Conservation (phyloP, 768 basidiomycete genomes). For the Phylloporus sp. region DNA sequence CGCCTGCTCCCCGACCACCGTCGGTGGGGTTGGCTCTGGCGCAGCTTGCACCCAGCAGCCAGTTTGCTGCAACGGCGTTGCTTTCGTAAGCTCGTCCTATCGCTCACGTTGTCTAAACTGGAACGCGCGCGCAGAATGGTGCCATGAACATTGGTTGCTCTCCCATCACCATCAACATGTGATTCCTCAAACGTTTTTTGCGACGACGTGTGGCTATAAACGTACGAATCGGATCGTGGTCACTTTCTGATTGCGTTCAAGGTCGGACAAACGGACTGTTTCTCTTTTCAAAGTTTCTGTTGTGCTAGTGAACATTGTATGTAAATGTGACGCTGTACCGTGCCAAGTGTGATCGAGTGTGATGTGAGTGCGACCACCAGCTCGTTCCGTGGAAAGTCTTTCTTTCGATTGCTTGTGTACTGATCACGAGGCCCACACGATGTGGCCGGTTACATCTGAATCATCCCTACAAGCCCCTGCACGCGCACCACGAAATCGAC, state of each 20-base stretch:
- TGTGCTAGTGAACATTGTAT: too few species aligned
- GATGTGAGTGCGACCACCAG: too few species aligned
- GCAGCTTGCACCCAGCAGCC: background rate
- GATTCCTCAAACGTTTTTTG: background rate
- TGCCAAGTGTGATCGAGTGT: too few species aligned
- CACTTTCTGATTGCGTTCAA: background rate
- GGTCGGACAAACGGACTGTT: too few species aligned
- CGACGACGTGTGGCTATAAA: background rate
- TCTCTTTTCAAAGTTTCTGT: too few species aligned
- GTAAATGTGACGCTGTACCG: too few species aligned
- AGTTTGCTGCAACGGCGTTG: constrained; percentile 2
- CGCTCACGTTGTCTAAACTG: background rate
- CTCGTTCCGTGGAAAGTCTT: too few species aligned
- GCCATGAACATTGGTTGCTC: background rate
- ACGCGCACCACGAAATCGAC: constrained; percentile 51
- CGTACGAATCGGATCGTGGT: background rate
- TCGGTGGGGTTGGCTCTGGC: background rate
- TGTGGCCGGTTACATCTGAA: too few species aligned
- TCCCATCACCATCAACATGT: background rate
- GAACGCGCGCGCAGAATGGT: background rate
- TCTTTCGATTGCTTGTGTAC: too few species aligned
- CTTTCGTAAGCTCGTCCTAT: background rate
- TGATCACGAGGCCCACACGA: too few species aligned
- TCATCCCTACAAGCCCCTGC: too few species aligned
- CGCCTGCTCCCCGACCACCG: constrained; percentile 1